Base-by-base conservation (phyloP, 1,139 yeast species). In the Hyphopichia wangnamkhiaoensis region DNA sequence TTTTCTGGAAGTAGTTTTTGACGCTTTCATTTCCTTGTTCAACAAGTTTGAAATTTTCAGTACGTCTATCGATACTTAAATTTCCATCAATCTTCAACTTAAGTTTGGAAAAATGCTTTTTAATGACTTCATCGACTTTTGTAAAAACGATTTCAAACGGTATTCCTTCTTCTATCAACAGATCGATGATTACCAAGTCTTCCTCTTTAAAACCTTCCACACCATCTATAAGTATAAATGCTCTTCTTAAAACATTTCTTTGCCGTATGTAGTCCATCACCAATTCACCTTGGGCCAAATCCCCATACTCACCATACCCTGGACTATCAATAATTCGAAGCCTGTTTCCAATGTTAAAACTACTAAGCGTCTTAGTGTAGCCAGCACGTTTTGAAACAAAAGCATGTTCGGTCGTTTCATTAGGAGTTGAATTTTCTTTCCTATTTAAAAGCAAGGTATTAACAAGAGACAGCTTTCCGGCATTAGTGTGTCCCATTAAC, bases 271-370 rank as follows among this genome's bases (percentile, higher is more conserved):
- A 89, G 29, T 80, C 78, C 48, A 80, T 54, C 1, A 85, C 84
- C 34, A 83, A 70, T 37, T 75, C 63, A 1, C 96, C 96, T 54
- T 89, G 95, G 45, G 68, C 62, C n/a, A 53, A 56, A 18, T 71
- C 71, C 2, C 83, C 90, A 49, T 68, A 76, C 18, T 61, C 68
- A 2, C 97, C 97, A 55, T 89, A 89, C 0, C 97, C 97, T 0
- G 97, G 96, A 28, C 89, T 79, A 56, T 89, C 97, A 2, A 89
- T 76, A 6, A 89, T 53, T 42, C 89, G 65, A 34, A 89, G 67
- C 43, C 74, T 68, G 35, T 79, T 76, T 1, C 84, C 84, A 15
- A 88, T 63, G 41, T 80, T 84, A 61, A 74, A 89, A 47, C 88
- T 82, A 52, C 85, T 86, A 53, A 89, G 62, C 4, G 93, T 82